phyloP scores from a whole-genome alignment of 1,284 basidiomycete genomes.

The Cystobasidium sp. region DNA sequence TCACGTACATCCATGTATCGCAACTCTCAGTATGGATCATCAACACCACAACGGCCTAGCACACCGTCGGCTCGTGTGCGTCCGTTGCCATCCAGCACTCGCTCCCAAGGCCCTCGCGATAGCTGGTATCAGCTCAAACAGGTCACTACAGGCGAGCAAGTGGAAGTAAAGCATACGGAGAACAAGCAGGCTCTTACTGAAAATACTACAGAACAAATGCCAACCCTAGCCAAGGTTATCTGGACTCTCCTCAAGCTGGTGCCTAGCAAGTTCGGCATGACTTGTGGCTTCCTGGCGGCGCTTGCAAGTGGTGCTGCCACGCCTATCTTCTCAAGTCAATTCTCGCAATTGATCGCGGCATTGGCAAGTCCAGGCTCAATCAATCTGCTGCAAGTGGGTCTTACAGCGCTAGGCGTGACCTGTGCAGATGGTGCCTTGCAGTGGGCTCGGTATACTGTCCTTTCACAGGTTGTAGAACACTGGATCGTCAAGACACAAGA shows the following conservation, averaged over 20 bases:
- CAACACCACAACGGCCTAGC: constrained; percentile 41
- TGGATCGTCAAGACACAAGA: constrained; percentile 77
- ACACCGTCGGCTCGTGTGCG: not conserved
- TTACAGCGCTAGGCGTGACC: constrained; percentile 68
- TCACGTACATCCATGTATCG: not conserved
- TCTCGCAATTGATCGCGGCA: constrained; percentile 78
- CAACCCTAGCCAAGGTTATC: constrained; percentile 61
- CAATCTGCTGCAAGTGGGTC: constrained; percentile 61
- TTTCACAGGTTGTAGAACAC: constrained; percentile 72
- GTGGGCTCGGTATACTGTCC: constrained; percentile 74
- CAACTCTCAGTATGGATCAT: constrained; percentile 22
- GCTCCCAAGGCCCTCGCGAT: not conserved
- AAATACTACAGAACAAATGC: not conserved
- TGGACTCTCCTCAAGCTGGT: constrained; percentile 68
- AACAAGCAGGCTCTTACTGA: not conserved
- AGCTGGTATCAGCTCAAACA: constrained; percentile 44
- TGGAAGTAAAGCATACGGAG: not conserved
- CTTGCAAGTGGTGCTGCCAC: constrained; percentile 78
- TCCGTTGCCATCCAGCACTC: not conserved
- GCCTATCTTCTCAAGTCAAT: constrained; percentile 86
- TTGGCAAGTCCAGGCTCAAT: constrained; percentile 67
- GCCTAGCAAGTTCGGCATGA: constrained; percentile 72
- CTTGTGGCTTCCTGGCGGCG: constrained; percentile 70
- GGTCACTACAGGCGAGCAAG: not conserved
- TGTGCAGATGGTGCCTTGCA: constrained; percentile 74